Evolutionary conservation across 164 flowering plant species (phyloP).

Genomic region (Piper longum): DNA sequence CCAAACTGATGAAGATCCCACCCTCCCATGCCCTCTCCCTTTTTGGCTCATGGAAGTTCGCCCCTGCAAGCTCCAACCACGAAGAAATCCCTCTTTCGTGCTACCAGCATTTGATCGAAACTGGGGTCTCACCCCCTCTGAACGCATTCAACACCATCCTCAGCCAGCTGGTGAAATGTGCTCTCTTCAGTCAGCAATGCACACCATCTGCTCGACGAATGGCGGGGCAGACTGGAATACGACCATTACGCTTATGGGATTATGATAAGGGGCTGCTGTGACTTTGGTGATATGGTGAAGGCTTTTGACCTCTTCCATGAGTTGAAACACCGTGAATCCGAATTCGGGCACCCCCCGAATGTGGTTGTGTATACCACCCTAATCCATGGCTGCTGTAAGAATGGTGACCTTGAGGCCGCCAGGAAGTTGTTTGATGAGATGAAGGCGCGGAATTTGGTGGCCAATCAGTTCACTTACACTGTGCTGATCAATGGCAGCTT

Average conservation of each 20-base stretch:
- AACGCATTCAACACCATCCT: constrained; percentile 33
- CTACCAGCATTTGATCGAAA: constrained; percentile 29
- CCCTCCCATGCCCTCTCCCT: too few species aligned
- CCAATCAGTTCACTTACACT: constrained; percentile 54
- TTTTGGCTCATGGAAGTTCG: too few species aligned
- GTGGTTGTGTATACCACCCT: constrained; percentile 53
- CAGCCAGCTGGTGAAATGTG: constrained; percentile 18
- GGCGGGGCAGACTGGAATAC: constrained; percentile 12
- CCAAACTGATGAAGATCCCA: too few species aligned
- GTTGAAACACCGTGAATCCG: constrained; percentile 11
- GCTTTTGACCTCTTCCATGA: constrained; percentile 33
- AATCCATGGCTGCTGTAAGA: constrained; percentile 67
- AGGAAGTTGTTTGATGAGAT: constrained; percentile 36
- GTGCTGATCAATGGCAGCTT: constrained; percentile 56
- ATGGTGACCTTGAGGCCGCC: constrained; percentile 33
- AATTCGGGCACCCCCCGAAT: constrained; percentile 29
- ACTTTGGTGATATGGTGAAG: constrained; percentile 28
- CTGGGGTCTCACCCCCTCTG: constrained; percentile 23
- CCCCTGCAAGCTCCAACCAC: constrained; percentile 6
- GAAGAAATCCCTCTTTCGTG: constrained; percentile 21
- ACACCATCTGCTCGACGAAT: constrained; percentile 27
- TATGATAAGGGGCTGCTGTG: constrained; percentile 54
- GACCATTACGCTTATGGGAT: constrained; percentile 58
- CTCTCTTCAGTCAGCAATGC: constrained; percentile 29
- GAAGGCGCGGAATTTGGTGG: constrained; percentile 40